Percentiles rank a stretch among this genome's conserved stretches.
These are phyloP conservation scores for Diospyros kaki DNA, from an alignment of 148 eudicot genomes.

Conservation along the genomic window DNA sequence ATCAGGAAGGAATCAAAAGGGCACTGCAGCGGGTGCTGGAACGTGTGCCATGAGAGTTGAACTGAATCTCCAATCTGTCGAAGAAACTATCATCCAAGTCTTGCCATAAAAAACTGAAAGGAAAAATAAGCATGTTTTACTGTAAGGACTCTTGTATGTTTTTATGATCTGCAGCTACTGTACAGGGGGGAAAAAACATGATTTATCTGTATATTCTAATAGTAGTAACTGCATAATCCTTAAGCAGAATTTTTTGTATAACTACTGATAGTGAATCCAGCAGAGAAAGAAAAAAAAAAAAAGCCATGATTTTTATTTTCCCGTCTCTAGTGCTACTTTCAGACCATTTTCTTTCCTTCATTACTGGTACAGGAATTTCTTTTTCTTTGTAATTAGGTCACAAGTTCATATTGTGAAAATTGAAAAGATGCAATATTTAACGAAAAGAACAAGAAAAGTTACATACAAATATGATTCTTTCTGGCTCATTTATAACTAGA, in stretches of 20 bases:
- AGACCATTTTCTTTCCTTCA: not conserved
- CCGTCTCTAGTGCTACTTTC: not conserved
- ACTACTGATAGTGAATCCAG: not conserved
- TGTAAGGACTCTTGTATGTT: not conserved
- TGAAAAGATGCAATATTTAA: no score
- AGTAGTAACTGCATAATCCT: not conserved
- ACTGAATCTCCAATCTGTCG: not conserved
- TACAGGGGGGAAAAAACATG: not conserved
- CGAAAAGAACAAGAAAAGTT: no score
- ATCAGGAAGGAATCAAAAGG: slow-evolving; percentile 87
- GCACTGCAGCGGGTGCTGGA: slow-evolving; percentile 79
- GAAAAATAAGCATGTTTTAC: not conserved
- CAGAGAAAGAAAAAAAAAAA: no score
- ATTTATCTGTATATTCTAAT: not conserved
- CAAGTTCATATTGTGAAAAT: no score
- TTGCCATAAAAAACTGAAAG: not conserved
- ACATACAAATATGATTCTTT: no score
- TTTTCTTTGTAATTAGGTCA: no score
- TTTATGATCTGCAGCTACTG: not conserved
- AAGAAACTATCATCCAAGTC: not conserved
- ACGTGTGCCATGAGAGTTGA: slow-evolving; percentile 64
- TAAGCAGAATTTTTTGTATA: not conserved
- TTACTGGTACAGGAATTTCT: no score
- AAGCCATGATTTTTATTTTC: not conserved
- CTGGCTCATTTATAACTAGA: no score